Evolutionary conservation across 129 eudicot genomes (phyloP), one percentile per base, ranked within the genome.

Genomic region (Dittrichia graveolens): DNA sequence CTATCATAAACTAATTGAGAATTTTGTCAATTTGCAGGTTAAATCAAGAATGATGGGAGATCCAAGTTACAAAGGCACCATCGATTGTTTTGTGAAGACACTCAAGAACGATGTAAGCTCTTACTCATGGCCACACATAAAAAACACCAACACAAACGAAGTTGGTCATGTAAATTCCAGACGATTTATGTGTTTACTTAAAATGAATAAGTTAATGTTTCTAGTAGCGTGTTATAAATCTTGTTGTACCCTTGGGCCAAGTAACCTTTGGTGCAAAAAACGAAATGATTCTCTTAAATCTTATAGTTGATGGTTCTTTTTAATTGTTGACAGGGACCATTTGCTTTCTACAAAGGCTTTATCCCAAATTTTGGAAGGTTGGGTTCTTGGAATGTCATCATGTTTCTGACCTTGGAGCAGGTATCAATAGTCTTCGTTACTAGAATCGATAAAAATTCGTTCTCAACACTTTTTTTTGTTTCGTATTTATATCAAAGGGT

Each of bases 31-130:
- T 45, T 70, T 69, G 60, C 80, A 94, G 98, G 98, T 94, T 59
- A 94, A 94, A 75, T 94, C 98, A 58, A 94, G 98, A 84, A 94
- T 94, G 98, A 94, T 94, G 98, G 96, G 98, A 68, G 98, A 90
- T 80, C 75, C 98, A 15, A 63, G 87, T 43, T 94, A 94, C 87
- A 90, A 84, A 84, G 89, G 78, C 61, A 94, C 98, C n/a, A 76
- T 87, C 5, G 98, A 94, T 81, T 94, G 98, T 72, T 94, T 89
- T 69, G 85, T 90, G 24, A 87, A 86, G 86, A 94, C 98, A 47
- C 78, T 94, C 78, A 90, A 94, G 80, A 89, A 87, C 81, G 98
- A 94, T 73, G 98, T 94, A 76, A 84, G 87, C 64, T 56, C 47
- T 70, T 18, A 37, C 67, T 52, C 56, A 38, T 16, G 8, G 46